These are phyloP conservation scores for Inga oerstediana DNA, from an alignment of 306 rosid species.

Conservation along the genomic window DNA sequence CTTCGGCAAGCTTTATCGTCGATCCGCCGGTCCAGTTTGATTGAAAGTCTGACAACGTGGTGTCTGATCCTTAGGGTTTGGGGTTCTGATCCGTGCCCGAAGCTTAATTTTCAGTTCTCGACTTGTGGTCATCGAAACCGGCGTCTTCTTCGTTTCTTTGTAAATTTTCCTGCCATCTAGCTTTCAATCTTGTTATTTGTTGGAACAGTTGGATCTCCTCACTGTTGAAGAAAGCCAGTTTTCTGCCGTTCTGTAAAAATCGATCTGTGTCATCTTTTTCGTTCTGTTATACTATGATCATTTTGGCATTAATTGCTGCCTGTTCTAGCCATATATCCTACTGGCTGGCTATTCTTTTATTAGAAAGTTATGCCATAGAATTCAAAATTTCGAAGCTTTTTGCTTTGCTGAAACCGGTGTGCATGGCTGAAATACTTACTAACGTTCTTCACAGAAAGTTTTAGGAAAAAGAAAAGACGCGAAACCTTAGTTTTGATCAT, in stretches of 20 bases:
- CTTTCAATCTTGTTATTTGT: background rate
- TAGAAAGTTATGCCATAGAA: background rate
- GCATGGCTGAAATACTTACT: background rate
- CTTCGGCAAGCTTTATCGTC: conserved; percentile 70
- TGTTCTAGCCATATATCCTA: background rate
- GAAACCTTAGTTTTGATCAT: background rate
- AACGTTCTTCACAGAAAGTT: background rate
- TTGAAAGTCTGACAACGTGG: conserved; percentile 9
- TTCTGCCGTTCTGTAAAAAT: conserved; percentile 19
- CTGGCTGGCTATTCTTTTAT: background rate
- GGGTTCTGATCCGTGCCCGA: conserved; percentile 11
- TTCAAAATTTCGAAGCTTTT: background rate
- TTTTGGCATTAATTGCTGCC: background rate
- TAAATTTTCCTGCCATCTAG: conserved; percentile 37
- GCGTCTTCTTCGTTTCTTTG: conserved; percentile 19
- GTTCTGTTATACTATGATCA: background rate
- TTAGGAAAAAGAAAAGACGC: background rate
- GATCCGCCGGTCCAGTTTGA: conserved; percentile 51
- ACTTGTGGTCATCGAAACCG: conserved; percentile 10
- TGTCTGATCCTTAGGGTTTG: conserved; percentile 21
- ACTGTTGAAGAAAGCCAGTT: conserved; percentile 27
- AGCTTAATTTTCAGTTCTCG: conserved; percentile 25
- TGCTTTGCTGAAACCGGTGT: background rate
- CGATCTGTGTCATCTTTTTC: background rate
- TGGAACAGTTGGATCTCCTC: conserved; percentile 28